Evolutionary conservation across 371 early-diverging fungal species (phyloP).

Genomic region (Apophysomyces sp.): DNA sequence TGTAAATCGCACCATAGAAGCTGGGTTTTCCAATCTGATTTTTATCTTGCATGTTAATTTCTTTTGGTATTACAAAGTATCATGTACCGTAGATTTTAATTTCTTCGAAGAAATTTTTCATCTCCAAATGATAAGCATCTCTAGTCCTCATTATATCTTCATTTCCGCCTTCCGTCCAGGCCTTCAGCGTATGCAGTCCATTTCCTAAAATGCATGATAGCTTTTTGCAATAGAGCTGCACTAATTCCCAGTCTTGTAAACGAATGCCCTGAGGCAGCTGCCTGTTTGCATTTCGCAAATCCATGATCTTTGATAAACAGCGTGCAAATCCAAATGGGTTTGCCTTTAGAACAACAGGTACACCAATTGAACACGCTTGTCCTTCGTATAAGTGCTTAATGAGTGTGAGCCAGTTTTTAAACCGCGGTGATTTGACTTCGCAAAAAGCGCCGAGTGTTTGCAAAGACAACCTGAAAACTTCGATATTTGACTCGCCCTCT

Average conservation of each 20-base stretch:
- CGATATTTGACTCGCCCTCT: neutral
- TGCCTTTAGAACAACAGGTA: neutral
- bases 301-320: conserved; percentile 7
- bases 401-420: neutral
- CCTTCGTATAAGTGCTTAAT: neutral
- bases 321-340: neutral
- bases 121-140: neutral
- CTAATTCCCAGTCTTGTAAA: conserved; percentile 19
- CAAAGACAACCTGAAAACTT: neutral
- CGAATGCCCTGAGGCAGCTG: conserved; percentile 1
- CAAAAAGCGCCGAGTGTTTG: conserved; percentile 2
- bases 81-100: neutral
- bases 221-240: neutral
- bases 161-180: neutral
- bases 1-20: conserved; percentile 20
- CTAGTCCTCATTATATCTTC: neutral
- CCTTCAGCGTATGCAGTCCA: neutral
- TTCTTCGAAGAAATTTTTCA: neutral
- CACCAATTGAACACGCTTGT: neutral
- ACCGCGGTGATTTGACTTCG: neutral
- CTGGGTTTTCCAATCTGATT: conserved; percentile 20
- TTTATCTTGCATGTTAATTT: conserved; percentile 4
- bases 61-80: neutral
- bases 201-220: neutral
- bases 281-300: conserved; percentile 1